phyloP scores from a whole-genome alignment of 495 filamentous ascomycete genomes.

The Talaromyces proteolyticus region DNA sequence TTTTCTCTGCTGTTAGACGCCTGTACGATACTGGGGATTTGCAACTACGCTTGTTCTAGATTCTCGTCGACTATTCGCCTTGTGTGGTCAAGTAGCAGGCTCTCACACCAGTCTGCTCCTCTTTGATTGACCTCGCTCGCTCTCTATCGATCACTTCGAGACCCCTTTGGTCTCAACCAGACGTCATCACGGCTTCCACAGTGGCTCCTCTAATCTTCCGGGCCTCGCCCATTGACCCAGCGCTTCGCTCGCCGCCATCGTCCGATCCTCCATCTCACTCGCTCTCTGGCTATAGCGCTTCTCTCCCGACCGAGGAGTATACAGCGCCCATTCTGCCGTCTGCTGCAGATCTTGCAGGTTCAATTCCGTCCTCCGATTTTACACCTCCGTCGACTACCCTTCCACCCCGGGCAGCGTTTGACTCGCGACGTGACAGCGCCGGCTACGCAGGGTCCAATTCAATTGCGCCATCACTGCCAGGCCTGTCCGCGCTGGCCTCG shows the following conservation, averaged over 20 bases:
- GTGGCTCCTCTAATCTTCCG: constrained; percentile 46
- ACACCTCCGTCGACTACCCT: constrained; percentile 15
- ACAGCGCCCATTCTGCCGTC: constrained; percentile 9
- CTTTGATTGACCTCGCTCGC: constrained; percentile 27
- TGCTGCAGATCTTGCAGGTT: constrained; percentile 1
- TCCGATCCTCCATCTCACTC: constrained; percentile 34
- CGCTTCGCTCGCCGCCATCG: constrained; percentile 39
- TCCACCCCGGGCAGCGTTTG: neutral
- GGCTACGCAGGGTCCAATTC: constrained; percentile 23
- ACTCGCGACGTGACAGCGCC: constrained; percentile 9
- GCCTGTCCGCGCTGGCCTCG: constrained; percentile 57
- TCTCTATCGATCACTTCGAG: constrained; percentile 21
- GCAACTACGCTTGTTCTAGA: neutral
- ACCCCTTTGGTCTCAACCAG: constrained; percentile 4
- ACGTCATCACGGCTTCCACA: constrained; percentile 33
- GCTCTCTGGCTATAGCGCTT: constrained; percentile 24
- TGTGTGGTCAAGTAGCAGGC: neutral
- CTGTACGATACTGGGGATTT: neutral
- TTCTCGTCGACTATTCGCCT: neutral
- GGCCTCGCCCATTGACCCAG: constrained; percentile 54
- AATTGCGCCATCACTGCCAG: constrained; percentile 44
- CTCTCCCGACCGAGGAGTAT: constrained; percentile 10
- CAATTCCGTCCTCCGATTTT: neutral
- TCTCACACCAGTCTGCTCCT: constrained; percentile 9
- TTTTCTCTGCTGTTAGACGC: neutral